These are phyloP conservation scores for Miamiensis avidus DNA, from an alignment of 169 alveolate genomes.

Conservation along the genomic window DNA sequence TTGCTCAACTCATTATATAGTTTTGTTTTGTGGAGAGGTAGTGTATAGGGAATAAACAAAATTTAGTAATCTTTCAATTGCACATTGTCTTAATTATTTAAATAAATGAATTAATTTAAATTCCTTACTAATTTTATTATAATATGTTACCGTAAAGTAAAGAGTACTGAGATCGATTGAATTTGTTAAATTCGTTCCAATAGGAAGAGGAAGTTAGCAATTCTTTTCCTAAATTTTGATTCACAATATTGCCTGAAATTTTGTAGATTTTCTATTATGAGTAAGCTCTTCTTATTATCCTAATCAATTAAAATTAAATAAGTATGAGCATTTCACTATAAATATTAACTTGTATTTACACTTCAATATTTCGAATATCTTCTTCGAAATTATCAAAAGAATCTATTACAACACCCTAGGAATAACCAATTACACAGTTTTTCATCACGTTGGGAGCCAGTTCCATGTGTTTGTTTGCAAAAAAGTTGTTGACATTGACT, in stretches of 20 bases:
- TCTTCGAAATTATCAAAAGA: constrained; percentile 17
- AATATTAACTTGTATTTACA: not conserved
- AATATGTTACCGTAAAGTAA: not conserved
- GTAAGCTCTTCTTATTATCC: not conserved
- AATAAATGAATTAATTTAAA: not conserved
- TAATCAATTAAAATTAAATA: not conserved
- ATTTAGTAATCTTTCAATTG: not conserved
- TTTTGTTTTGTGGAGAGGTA: not conserved
- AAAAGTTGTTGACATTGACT: constrained; percentile 8
- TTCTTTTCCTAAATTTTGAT: constrained; percentile 9
- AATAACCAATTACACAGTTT: constrained; percentile 1
- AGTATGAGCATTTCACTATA: too few relatives aligned
- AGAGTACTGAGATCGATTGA: not conserved
- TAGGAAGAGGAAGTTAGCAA: not conserved
- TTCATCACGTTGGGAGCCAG: not conserved
- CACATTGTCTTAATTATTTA: not conserved
- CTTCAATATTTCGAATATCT: not conserved
- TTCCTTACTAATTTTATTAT: not conserved
- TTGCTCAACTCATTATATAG: not conserved
- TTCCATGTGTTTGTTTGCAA: not conserved
- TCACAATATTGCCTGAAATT: constrained; percentile 3
- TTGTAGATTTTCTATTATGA: not conserved
- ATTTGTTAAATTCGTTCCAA: not conserved
- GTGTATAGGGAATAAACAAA: constrained; percentile 11
- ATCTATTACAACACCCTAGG: constrained; percentile 10